Evolutionary conservation across 1,139 yeast genomes (phyloP), one percentile per base, ranked within the genome.

Genomic region (Spencermartinsiella ligniputridi): DNA sequence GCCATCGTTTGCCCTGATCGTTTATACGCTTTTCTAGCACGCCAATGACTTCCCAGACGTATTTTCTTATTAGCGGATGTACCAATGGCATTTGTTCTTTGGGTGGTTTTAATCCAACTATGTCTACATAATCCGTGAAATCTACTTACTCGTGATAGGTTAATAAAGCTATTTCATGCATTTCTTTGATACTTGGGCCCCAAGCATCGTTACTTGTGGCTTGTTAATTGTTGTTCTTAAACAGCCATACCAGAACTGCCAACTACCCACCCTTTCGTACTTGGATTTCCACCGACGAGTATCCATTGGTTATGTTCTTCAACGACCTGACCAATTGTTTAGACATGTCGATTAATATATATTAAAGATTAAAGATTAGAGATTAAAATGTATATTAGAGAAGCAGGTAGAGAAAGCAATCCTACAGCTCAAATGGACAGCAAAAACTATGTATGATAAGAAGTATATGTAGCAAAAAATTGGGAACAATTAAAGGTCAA

Each of bases 1-100:
- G 78, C 98, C 98, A 92, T 66, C 90, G 86, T 64, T 89, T 90
- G 48, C 98, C 98, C 70, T 89, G 89, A 60, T 92, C 98, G 62
- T 90, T 90, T 55, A 92, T 72, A 53, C 99, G 76, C 57, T 89
- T 82, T 67, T 90, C 97, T 43, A 92, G 67, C 83, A 92, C 88
- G 60, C 88, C 96, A 90, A 92, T 83, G 38, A 92, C 79, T 59
- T 90, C 96, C 59, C 86, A 74, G 53, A 89, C 83, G 55, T 88
- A 95, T 2, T 83, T 79, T 13, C 52, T 48, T 20, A 15, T 15
- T 19, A 21, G 27, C 16, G 21, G 24, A n/a, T 19, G 21, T n/a
- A 20, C 9, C 35, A 27, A 32, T 27, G 6, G 25, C 11, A 11
- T 22, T 22, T 6, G 25, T 22, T 22, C n/a, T n/a, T n/a, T n/a